Evolutionary conservation across 495 filamentous ascomycete genomes (phyloP).

Genomic region (Penicillium fimorum): DNA sequence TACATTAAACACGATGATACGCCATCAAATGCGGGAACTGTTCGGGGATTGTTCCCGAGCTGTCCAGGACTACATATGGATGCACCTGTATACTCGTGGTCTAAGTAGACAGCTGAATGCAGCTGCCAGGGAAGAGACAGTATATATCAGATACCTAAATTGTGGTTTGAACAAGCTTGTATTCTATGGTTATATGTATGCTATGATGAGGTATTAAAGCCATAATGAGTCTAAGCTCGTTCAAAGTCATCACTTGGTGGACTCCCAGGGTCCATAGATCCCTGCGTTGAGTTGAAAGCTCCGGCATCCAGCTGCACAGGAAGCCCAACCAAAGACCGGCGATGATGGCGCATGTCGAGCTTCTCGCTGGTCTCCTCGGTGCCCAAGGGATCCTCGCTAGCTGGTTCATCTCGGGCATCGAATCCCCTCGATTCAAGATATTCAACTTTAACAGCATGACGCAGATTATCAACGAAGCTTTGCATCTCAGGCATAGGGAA

Average conservation of each 20-base stretch:
- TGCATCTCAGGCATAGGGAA: slow-evolving; percentile 57
- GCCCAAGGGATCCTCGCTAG: slow-evolving; percentile 26
- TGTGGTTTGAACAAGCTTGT: slow-evolving; percentile 5
- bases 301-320: slow-evolving; percentile 38
- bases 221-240: slow-evolving; percentile 36
- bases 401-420: slow-evolving; percentile 34
- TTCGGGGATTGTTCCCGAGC: no score
- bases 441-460: slow-evolving; percentile 57
- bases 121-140: not conserved
- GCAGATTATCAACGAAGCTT: slow-evolving; percentile 59
- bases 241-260: slow-evolving; percentile 52
- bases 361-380: slow-evolving; percentile 65
- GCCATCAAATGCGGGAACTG: no score
- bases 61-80: no score
- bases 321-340: slow-evolving; percentile 40
- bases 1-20: no score
- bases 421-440: slow-evolving; percentile 40
- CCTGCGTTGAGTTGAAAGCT: slow-evolving; percentile 29
- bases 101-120: no score
- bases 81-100: no score
- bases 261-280: slow-evolving; percentile 29
- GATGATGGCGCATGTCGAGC: slow-evolving; percentile 42
- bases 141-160: not conserved
- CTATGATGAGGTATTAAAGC: slow-evolving; percentile 24
- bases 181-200: slow-evolving; percentile 31